These are phyloP conservation scores for Euphorbia pulcherrima DNA, from an alignment of 345 rosid genomes.

Conservation along the genomic window DNA sequence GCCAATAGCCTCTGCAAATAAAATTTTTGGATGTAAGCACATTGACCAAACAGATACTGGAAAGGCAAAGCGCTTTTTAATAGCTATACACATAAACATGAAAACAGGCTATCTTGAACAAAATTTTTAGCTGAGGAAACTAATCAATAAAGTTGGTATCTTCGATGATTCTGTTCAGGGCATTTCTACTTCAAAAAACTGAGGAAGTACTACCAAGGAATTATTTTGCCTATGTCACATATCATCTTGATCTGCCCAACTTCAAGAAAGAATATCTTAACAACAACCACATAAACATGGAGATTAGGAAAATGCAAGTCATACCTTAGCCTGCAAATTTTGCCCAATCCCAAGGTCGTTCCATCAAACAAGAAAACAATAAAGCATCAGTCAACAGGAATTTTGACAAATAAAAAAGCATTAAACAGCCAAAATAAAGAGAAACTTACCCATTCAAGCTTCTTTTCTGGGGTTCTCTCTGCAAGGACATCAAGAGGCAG, in stretches of 20 bases:
- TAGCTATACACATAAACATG: not conserved
- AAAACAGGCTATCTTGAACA: not conserved
- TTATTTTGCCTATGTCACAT: not conserved
- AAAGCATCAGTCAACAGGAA: conserved; percentile 6
- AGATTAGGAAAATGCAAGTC: conserved; percentile 15
- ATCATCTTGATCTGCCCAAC: not conserved
- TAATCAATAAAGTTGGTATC: not conserved
- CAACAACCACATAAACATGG: not conserved
- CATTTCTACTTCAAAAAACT: not conserved
- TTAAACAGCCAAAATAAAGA: not conserved
- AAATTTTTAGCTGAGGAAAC: not conserved
- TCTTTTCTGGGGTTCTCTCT: conserved; percentile 65
- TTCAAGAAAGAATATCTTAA: not conserved
- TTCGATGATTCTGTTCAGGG: not conserved
- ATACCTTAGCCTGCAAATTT: conserved; percentile 80
- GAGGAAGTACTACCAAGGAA: not conserved
- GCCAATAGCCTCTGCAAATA: conserved; percentile 72
- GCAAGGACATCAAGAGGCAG: conserved; percentile 84
- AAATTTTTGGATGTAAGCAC: not conserved
- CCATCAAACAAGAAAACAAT: conserved; percentile 33
- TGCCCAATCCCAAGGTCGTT: conserved; percentile 23
- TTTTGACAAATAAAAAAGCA: not conserved
- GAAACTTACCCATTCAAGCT: conserved; percentile 56
- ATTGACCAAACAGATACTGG: not conserved
- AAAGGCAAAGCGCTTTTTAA: not conserved